A percentile compares a stretch with the other conserved stretches of the same genome.
These are phyloP conservation scores for Globisporangium takayamanum DNA, from an alignment of 352 stramenopile species.

Conservation along the genomic window DNA sequence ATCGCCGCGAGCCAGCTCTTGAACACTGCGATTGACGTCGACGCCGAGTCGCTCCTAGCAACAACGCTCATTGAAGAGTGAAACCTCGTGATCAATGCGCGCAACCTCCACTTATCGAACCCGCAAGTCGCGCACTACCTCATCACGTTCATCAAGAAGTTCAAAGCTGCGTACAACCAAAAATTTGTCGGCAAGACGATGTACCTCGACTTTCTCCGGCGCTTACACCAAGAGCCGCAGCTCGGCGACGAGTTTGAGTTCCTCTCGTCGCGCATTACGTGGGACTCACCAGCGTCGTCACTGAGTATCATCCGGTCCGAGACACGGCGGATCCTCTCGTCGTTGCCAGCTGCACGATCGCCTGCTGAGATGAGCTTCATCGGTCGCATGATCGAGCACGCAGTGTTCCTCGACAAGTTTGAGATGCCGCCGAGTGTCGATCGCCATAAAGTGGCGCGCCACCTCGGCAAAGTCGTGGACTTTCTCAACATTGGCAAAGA, in stretches of 20 bases:
- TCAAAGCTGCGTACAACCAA: slow-evolving; percentile 68
- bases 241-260: slow-evolving; percentile 52
- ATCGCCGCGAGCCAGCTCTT: slow-evolving; percentile 35
- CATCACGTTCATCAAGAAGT: slow-evolving; percentile 70
- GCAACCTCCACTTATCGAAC: slow-evolving; percentile 59
- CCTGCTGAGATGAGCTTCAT: slow-evolving; percentile 48
- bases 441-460: slow-evolving; percentile 40
- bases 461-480: slow-evolving; percentile 38
- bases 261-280: slow-evolving; percentile 41
- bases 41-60: slow-evolving; percentile 49
- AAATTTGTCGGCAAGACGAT: slow-evolving; percentile 73
- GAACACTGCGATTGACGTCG: slow-evolving; percentile 24
- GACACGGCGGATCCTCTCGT: slow-evolving; percentile 50
- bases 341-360: slow-evolving; percentile 25
- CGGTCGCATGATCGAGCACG: slow-evolving; percentile 45
- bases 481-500: slow-evolving; percentile 53
- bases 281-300: slow-evolving; percentile 47
- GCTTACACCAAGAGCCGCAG: slow-evolving; percentile 49
- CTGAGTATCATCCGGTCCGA: slow-evolving; percentile 66
- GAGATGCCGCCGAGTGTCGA: slow-evolving; percentile 42
- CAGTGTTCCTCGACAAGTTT: slow-evolving; percentile 65
- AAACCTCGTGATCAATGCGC: slow-evolving; percentile 51
- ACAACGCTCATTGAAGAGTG: slow-evolving; percentile 69
- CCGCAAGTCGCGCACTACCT: slow-evolving; percentile 58
- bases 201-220: slow-evolving; percentile 63